phyloP scores from a whole-genome alignment of 2,329 filamentous ascomycete species.

The Calonectria leucothoes region DNA sequence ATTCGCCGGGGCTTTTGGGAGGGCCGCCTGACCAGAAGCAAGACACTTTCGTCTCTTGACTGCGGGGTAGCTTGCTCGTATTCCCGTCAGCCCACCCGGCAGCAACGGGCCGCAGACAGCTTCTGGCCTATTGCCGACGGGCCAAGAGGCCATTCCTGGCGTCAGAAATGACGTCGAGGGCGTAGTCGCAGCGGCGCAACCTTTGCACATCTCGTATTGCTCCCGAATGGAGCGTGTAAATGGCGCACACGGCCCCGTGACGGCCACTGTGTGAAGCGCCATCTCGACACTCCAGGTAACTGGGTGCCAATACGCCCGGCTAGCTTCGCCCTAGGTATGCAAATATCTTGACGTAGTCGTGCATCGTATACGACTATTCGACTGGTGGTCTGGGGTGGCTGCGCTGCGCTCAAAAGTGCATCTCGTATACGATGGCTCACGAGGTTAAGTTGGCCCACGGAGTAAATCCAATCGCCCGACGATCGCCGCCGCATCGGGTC shows the following conservation, averaged over 20 bases:
- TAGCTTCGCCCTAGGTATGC: neutral
- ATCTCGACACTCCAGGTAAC: neutral
- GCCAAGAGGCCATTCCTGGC: neutral
- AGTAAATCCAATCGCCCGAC: neutral
- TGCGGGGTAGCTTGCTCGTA: slow-evolving; percentile 40
- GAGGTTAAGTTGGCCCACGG: neutral
- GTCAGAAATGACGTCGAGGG: slow-evolving; percentile 35
- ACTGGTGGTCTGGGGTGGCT: neutral
- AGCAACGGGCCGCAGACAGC: neutral
- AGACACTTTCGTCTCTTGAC: neutral
- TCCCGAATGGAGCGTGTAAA: neutral
- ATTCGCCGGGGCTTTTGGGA: neutral
- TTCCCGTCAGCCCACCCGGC: slow-evolving; percentile 26
- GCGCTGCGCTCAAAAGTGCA: neutral
- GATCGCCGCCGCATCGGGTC: neutral
- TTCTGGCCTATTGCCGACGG: neutral
- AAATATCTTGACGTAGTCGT: slow-evolving; percentile 29
- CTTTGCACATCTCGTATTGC: slow-evolving; percentile 8
- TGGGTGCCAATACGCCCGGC: too few relatives aligned
- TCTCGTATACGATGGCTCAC: neutral
- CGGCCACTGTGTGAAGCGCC: neutral
- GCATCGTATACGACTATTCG: slow-evolving; percentile 19
- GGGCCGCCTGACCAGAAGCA: neutral
- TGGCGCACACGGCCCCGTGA: neutral
- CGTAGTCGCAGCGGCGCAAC: neutral